Conservation (phyloP, 2,329 filamentous ascomycete genomes). For the Raffaelea albimanens region DNA sequence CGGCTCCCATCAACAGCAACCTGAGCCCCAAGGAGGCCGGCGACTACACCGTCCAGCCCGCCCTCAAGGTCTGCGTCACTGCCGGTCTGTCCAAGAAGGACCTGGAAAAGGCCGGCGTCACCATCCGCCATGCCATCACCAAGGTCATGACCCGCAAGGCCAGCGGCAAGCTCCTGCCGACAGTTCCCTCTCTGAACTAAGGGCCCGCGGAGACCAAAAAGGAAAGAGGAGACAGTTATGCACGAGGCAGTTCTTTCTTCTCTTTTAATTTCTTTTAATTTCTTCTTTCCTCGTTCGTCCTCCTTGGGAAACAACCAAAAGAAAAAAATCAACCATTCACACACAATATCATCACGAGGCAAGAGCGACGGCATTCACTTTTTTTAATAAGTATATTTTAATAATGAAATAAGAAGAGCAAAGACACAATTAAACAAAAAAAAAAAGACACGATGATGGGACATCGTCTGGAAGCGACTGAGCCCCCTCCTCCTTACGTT, state of each 20-base stretch:
- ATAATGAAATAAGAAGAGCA: background rate
- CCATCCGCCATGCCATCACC: slow-evolving; percentile 84
- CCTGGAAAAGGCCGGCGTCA: slow-evolving; percentile 83
- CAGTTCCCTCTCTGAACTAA: slow-evolving; percentile 7
- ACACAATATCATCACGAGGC: no score
- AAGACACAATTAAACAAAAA: background rate
- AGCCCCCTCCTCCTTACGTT: no score
- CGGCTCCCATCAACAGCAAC: slow-evolving; percentile 54
- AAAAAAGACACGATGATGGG: no score
- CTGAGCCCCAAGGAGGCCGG: slow-evolving; percentile 60
- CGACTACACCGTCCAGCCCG: slow-evolving; percentile 62
- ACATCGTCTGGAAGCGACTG: no score
- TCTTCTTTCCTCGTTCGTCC: background rate
- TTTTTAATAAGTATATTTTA: background rate
- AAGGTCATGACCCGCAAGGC: slow-evolving; percentile 68
- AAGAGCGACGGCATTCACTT: background rate
- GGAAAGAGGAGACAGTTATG: background rate
- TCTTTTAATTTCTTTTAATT: background rate
- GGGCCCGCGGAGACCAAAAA: background rate
- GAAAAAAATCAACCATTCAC: no score
- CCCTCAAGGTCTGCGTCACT: slow-evolving; percentile 85
- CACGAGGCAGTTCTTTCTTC: no score
- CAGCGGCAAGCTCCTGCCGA: slow-evolving; percentile 17
- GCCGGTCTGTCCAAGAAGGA: slow-evolving; percentile 86
- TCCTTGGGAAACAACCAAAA: no score